phyloP scores from a whole-genome alignment of 2,329 filamentous ascomycete genomes.

The Diplodia corticola region DNA sequence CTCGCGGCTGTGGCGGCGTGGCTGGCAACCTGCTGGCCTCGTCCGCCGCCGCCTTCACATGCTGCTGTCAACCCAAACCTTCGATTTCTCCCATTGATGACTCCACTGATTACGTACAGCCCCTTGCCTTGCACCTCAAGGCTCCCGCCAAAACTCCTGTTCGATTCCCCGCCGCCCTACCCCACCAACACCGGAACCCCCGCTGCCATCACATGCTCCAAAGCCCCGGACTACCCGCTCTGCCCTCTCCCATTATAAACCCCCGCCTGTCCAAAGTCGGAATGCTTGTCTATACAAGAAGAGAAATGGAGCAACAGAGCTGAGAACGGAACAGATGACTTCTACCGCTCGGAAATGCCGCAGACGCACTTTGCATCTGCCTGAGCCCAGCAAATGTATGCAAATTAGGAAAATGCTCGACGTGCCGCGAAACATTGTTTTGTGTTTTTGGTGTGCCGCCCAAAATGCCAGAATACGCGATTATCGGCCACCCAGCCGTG shows the following conservation, averaged over 20 bases:
- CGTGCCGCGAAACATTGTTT: neutral
- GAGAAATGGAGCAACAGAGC: constrained; percentile 7
- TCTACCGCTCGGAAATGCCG: constrained; percentile 12
- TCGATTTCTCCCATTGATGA: constrained; percentile 6
- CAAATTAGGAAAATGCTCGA: constrained; percentile 3
- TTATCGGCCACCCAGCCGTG: constrained; percentile 16
- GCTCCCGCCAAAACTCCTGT: constrained; percentile 12
- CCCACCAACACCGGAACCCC: constrained; percentile 5
- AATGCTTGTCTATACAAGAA: constrained; percentile 20
- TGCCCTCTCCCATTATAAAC: constrained; percentile 2
- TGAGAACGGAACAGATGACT: constrained; percentile 5
- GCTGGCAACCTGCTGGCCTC: neutral
- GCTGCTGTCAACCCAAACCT: neutral
- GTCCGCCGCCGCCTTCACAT: constrained; percentile 1
- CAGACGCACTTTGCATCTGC: neutral
- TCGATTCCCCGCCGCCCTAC: neutral
- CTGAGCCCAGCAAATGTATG: constrained; percentile 10
- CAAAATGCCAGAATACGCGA: constrained; percentile 17
- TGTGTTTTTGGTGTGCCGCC: constrained; percentile 9
- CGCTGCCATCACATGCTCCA: neutral
- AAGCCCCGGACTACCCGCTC: neutral
- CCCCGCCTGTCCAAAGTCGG: constrained; percentile 7
- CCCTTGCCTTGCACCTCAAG: constrained; percentile 13
- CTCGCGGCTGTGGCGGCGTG: constrained; percentile 6
- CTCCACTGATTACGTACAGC: constrained; percentile 17